phyloP scores from a whole-genome alignment of 805 yeast species.

The Maudiozyma saulgeensis region DNA sequence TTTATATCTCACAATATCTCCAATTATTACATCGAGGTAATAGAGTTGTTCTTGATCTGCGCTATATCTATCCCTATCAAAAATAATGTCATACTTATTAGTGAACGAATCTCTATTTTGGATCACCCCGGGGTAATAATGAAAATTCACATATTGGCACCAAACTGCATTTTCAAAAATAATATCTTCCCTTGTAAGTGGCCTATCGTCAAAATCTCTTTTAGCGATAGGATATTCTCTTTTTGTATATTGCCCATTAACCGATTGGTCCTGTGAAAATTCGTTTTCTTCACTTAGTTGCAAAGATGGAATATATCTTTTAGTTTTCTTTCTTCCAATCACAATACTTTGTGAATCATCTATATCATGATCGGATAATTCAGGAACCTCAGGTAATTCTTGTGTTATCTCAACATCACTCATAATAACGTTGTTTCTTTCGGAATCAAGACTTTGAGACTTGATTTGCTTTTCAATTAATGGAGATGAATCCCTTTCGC shows the following conservation, averaged over 20 bases:
- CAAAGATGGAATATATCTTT: slow-evolving; percentile 3
- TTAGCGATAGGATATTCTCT: slow-evolving; percentile 1
- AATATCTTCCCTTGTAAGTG: slow-evolving; percentile 24
- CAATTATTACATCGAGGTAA: slow-evolving; percentile 46
- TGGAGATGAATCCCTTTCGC: not conserved
- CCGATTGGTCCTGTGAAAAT: not conserved
- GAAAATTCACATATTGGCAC: slow-evolving; percentile 38
- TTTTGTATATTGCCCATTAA: slow-evolving; percentile 6
- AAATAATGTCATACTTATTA: slow-evolving; percentile 9
- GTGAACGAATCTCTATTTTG: slow-evolving; percentile 6
- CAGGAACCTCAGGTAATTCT: slow-evolving; percentile 23
- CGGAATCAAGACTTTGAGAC: not conserved
- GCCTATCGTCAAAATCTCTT: slow-evolving; percentile 1
- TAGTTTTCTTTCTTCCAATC: slow-evolving; percentile 5
- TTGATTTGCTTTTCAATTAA: too few relatives aligned
- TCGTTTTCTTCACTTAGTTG: slow-evolving; percentile 5
- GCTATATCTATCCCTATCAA: slow-evolving; percentile 14
- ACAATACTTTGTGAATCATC: slow-evolving; percentile 15
- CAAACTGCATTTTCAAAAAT: slow-evolving; percentile 37
- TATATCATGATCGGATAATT: slow-evolving; percentile 6
- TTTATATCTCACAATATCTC: slow-evolving; percentile 40
- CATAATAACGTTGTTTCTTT: slow-evolving; percentile 4
- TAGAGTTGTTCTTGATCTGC: slow-evolving; percentile 27
- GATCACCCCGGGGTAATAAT: slow-evolving; percentile 43
- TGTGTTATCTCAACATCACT: slow-evolving; percentile 25